Base-by-base conservation (phyloP, 495 filamentous ascomycete genomes). In the Annulohypoxylon maeteangense region DNA sequence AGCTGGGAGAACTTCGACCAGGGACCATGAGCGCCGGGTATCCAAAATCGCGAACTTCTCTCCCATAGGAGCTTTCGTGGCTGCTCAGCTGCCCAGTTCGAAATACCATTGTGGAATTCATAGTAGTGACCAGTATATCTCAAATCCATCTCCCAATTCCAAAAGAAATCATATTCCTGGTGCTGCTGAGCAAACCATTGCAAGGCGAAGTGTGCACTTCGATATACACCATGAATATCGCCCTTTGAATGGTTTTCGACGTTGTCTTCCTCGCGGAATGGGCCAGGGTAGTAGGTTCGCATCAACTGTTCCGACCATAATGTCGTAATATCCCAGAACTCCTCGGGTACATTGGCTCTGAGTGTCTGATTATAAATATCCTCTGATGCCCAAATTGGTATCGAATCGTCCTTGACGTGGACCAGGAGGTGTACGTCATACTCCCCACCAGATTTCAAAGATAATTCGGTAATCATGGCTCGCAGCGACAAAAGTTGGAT, bases 101-200 rank as follows among this genome's bases (percentile, higher is more conserved):
- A 60, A 22, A 87, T 59, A 16, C 75, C 72, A 71, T 80, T 79
- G 61, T 87, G 80, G 74, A 85, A 84, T 66, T 86, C 82, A 67
- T 85, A 87, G 53, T 86, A 84, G 75, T 88, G 84, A 51, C 87
- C 87, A 27, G 79, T 81, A 75, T 87, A 86, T 51, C 87, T 81
- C 67, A 87, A 72, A 78, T 89, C 87, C 81, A 89, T 86, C 78
- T 89, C 87, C 81, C 86, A 82, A 68, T 89, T 87, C 87, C 87
- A 89, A 73, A 83, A 80, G 76, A 85, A 87, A 70, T 89, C 87
- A 68, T 87, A 89, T 61, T 88, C 85, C 54, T 83, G 85, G 61
- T 86, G 84, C 48, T 85, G 75, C 55, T 87, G 85, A 32, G 85
- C 78, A 65, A 89, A 86, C 80, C 87, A 85, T 69, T 88, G 87